A percentile compares a stretch with the other conserved stretches of the same genome.
phyloP scores from a whole-genome alignment of 371 early-diverging fungal genomes.

The Mucor irregularis region DNA sequence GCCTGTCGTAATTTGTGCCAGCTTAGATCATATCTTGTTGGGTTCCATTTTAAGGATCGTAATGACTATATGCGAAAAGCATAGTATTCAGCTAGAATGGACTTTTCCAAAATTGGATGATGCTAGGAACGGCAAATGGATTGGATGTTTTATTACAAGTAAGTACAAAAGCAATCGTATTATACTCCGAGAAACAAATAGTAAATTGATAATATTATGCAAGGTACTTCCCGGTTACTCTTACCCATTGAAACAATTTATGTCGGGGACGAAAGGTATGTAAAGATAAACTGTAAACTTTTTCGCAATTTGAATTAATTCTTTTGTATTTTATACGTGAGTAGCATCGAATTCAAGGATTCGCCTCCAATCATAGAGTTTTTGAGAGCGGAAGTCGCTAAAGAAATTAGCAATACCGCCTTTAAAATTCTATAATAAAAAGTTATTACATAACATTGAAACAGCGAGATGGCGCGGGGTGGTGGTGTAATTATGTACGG shows the following conservation, averaged over 20 bases:
- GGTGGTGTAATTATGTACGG: too few species aligned
- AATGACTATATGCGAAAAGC: conserved; percentile 45
- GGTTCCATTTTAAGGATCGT: conserved; percentile 65
- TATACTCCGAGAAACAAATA: too few species aligned
- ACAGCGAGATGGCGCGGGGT: too few species aligned
- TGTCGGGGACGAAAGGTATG: conserved; percentile 38
- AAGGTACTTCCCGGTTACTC: conserved; percentile 50
- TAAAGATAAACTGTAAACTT: background rate
- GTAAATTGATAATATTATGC: too few species aligned
- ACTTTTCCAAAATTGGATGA: conserved; percentile 48
- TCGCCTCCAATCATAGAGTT: conserved; percentile 29
- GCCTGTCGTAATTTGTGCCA: conserved; percentile 50
- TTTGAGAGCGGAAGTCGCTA: conserved; percentile 28
- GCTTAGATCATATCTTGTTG: conserved; percentile 54
- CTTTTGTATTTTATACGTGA: background rate
- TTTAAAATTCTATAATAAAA: conserved; percentile 9
- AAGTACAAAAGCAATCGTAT: too few species aligned
- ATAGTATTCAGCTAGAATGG: conserved; percentile 49
- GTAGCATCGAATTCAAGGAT: conserved; percentile 33
- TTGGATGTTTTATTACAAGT: conserved; percentile 65
- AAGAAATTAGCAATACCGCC: conserved; percentile 30
- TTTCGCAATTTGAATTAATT: too few species aligned
- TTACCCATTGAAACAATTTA: conserved; percentile 52
- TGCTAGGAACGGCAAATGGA: conserved; percentile 46
- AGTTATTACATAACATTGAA: too few species aligned